phyloP scores from a whole-genome alignment of 805 yeast species.

The Yarrowia keelungensis region DNA sequence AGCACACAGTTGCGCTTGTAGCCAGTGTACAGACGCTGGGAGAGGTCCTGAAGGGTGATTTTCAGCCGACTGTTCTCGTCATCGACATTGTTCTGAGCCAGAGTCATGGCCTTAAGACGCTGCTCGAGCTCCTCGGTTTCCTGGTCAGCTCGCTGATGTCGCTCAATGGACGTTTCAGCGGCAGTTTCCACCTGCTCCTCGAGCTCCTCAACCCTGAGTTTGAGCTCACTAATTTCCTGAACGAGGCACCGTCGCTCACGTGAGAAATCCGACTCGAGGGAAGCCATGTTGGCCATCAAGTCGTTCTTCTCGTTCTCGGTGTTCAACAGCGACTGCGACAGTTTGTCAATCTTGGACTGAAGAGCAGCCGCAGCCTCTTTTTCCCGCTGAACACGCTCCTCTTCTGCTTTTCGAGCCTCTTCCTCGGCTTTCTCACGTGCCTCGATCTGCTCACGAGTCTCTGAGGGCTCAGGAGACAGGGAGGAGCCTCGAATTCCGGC shows the following conservation, averaged over 20 bases:
- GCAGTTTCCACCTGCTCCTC: conserved; percentile 56
- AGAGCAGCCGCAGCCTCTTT: conserved; percentile 13
- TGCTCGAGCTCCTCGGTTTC: conserved; percentile 55
- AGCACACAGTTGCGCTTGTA: conserved; percentile 58
- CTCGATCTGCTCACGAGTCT: neutral
- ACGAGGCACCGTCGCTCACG: conserved; percentile 60
- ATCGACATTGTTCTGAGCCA: conserved; percentile 46
- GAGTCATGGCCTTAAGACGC: conserved; percentile 46
- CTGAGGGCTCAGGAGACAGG: neutral
- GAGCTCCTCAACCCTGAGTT: conserved; percentile 56
- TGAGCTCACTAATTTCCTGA: conserved; percentile 59
- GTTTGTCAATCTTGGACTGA: conserved; percentile 2
- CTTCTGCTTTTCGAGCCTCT: neutral
- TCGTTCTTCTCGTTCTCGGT: conserved; percentile 61
- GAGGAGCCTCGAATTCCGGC: neutral
- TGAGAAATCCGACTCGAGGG: conserved; percentile 65
- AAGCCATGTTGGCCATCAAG: conserved; percentile 69
- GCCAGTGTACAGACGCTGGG: conserved; percentile 51
- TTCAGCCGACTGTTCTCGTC: conserved; percentile 41
- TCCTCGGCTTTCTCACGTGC: conserved; percentile 12
- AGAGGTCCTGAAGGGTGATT: conserved; percentile 52
- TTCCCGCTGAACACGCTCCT: conserved; percentile 1
- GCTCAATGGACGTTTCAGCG: conserved; percentile 42
- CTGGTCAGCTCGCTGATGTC: conserved; percentile 42
- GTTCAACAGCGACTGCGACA: neutral